Evolutionary conservation across 352 stramenopile genomes (phyloP), one percentile per base, ranked within the genome.

Genomic region (Globisporangium abappressorium): DNA sequence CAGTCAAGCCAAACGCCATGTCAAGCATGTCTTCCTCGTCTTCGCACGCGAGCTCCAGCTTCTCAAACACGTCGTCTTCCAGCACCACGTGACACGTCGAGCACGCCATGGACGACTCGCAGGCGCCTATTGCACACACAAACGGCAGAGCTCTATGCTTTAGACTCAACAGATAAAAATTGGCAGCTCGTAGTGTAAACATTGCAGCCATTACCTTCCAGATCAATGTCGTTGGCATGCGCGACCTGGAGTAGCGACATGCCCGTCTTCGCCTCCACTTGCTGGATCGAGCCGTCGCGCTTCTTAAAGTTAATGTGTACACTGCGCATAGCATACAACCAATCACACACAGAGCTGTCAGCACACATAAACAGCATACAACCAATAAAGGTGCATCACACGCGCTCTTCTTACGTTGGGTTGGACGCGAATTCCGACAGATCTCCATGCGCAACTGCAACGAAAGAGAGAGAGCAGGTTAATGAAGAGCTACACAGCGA

Each of bases 1-100:
- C 81, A 0, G 95, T 98, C 47, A 99, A 85, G 6, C 97, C 98
- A 78, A 98, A 99, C 11, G 98, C 98, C 94, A 99, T 98, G 78
- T 99, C 96, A 41, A 99, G 85, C 95, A 98, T 99, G 76, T 99
- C 98, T 75, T 99, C 97, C 76, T 99, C 98, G 62, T 99, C 96
- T 74, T 99, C 97, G 57, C 78, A 96, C 9, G 97, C 76, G 57
- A 97, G 88, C 15, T 94, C 77, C 28, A 99, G 78, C 24, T 76
- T 14, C 43, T 99, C 91, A 67, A 97, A 99, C 28, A 99, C 70
- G 14, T 87, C 74, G 38, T 95, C 84, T 36, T 97, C 85, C 26
- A 99, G 76, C 59, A 99, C 98, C 34, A 99, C 87, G 85, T 99
- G 98, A 74, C 98, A 99, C 5, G 98, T 99, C 33, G 93, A 99